A percentile compares a stretch with the other conserved stretches of the same genome.
phyloP scores from a whole-genome alignment of 306 rosid species.

The Fagus sylvatica region DNA sequence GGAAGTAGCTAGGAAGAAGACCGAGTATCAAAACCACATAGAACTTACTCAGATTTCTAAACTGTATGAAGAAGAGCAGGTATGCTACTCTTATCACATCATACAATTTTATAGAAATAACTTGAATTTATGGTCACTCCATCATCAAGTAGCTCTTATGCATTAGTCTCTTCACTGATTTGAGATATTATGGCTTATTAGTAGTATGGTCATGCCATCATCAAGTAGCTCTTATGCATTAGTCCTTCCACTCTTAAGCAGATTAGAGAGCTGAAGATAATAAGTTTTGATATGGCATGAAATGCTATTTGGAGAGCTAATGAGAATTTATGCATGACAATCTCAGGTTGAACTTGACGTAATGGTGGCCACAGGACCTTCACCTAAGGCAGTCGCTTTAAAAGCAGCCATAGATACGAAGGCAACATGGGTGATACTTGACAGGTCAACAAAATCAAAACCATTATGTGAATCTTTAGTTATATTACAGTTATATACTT shows the following conservation, averaged over 20 bases:
- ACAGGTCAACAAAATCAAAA: slow-evolving; percentile 52
- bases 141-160: neutral
- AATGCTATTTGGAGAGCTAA: slow-evolving; percentile 15
- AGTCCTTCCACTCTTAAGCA: no score
- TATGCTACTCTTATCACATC: neutral
- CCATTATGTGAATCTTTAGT: slow-evolving; percentile 8
- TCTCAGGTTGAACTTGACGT: slow-evolving; percentile 56
- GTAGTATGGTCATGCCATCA: no score
- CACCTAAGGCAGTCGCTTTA: slow-evolving; percentile 49
- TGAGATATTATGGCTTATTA: no score
- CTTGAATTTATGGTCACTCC: no score
- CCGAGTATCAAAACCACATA: slow-evolving; percentile 40
- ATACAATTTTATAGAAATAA: no score
- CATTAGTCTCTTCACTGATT: neutral
- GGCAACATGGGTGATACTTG: slow-evolving; percentile 80
- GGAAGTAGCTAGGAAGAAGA: slow-evolving; percentile 40
- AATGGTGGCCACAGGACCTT: slow-evolving; percentile 52
- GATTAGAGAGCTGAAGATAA: no score
- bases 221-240: neutral
- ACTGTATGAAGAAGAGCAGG: slow-evolving; percentile 52
- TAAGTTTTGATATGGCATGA: neutral
- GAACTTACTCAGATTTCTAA: slow-evolving; percentile 37
- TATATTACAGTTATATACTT: neutral
- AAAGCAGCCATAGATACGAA: slow-evolving; percentile 40
- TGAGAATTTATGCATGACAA: slow-evolving; percentile 10